Evolutionary conservation across 345 rosid genomes (phyloP), one percentile per base, ranked within the genome.

Genomic region (Populus deltoides): DNA sequence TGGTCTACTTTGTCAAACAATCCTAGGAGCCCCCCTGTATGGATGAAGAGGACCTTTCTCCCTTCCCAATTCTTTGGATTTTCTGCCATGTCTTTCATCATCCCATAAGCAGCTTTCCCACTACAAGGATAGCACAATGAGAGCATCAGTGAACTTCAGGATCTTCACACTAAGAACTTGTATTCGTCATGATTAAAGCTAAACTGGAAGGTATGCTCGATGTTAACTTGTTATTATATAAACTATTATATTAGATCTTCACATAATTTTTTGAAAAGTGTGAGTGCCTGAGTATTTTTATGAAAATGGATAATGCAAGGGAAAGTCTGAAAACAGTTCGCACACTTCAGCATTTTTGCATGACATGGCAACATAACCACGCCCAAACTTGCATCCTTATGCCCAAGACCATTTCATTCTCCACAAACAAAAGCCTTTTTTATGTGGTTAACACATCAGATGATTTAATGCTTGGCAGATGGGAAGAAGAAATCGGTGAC

Each of bases 1-100:
- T 92, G 90, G 74, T 92, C 97, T 22, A 87, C 93, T 87, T 93
- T 93, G 77, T 95, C 98, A 27, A 70, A 92, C 82, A 93, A 85
- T 3, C 97, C 97, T 1, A 93, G 90, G 41, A 91, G 91, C 17
- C 99, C 97, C 20, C 98, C 94, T 0, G 97, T 93, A 87, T 95
- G 97, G 79, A 95, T 80, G 82, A 95, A 92, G 72, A 91, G 89
- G 70, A 95, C 80, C 82, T 88, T 93, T 79, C 89, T 89, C 70
- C 96, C 97, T 73, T 93, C 96, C 98, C 96, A 93, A 31, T 79
- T 87, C 79, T 79, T 83, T 35, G 96, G 94, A 85, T 92, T 90
- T 75, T 89, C 90, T 25, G 74, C 82, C 91, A 92, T 95, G 79
- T 91, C 98, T 71, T 88, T 89, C 86, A 91, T 61, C 97, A 93